phyloP scores from a whole-genome alignment of 192 early-diverging fungal species.

The Linnemannia elongata region DNA sequence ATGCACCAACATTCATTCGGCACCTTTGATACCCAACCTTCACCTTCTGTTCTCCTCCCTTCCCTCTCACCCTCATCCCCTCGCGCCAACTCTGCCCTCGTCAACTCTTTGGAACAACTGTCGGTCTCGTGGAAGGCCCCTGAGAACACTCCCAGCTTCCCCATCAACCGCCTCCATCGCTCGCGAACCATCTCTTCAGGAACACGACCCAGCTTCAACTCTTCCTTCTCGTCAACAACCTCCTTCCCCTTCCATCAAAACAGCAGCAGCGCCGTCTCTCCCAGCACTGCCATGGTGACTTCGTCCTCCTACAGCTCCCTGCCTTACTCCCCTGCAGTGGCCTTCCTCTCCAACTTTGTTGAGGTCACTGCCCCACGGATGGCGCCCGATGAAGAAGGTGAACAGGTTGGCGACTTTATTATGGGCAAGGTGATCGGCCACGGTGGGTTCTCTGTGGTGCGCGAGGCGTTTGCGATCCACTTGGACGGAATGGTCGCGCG shows the following conservation, averaged over 20 bases:
- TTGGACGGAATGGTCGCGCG: slow-evolving; percentile 51
- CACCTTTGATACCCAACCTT: not conserved
- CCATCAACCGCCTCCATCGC: slow-evolving; percentile 51
- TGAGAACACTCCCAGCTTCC: slow-evolving; percentile 49
- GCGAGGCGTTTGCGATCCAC: slow-evolving; percentile 72
- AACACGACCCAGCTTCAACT: slow-evolving; percentile 24
- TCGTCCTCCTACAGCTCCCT: slow-evolving; percentile 53
- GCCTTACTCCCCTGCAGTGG: slow-evolving; percentile 56
- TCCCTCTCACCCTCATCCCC: slow-evolving; percentile 48
- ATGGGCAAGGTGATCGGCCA: slow-evolving; percentile 78
- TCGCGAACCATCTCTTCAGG: slow-evolving; percentile 48
- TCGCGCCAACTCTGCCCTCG: slow-evolving; percentile 40
- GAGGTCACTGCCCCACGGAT: slow-evolving; percentile 39
- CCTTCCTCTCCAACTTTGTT: slow-evolving; percentile 55
- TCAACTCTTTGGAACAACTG: slow-evolving; percentile 49
- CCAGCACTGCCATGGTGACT: slow-evolving; percentile 27
- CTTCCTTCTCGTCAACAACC: slow-evolving; percentile 31
- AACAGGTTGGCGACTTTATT: slow-evolving; percentile 80
- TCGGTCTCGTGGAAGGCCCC: slow-evolving; percentile 56
- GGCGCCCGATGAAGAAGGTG: slow-evolving; percentile 72
- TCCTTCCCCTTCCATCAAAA: slow-evolving; percentile 8
- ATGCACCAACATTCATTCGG: slow-evolving; percentile 11
- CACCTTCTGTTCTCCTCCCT: slow-evolving; percentile 30
- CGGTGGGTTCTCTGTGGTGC: slow-evolving; percentile 84
- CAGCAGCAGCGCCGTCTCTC: slow-evolving; percentile 20